phyloP scores from a whole-genome alignment of 73 alveolate genomes.

The Tetrahymena borealis region DNA sequence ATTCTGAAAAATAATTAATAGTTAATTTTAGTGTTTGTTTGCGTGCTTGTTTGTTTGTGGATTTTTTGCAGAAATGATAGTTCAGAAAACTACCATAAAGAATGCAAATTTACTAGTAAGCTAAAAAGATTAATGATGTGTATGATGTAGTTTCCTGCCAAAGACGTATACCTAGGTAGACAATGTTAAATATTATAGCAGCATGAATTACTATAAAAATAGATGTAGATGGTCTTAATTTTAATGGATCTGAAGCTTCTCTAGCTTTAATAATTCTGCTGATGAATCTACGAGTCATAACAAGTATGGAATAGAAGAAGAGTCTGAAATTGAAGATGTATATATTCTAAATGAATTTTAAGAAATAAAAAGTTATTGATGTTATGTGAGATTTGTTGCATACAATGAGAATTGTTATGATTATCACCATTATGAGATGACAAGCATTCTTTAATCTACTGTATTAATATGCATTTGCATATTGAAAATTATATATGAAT shows the following conservation, averaged over 20 bases:
- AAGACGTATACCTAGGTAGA: background rate
- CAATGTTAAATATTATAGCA: background rate
- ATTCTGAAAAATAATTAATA: too few relatives aligned
- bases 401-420: background rate
- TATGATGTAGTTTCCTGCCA: background rate
- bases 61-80: too few relatives aligned
- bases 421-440: background rate
- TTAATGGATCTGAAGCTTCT: constrained; percentile 1
- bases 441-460: background rate
- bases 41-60: too few relatives aligned
- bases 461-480: background rate
- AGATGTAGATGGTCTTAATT: background rate
- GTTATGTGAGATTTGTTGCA: background rate
- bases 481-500: background rate
- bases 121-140: background rate
- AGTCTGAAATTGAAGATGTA: background rate
- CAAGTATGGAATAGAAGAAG: background rate
- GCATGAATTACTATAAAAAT: background rate
- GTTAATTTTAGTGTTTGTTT: too few relatives aligned
- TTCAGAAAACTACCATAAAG: background rate
- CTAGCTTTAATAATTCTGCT: background rate
- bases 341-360: background rate
- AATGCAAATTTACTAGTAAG: background rate
- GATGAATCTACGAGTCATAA: background rate
- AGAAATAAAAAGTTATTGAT: background rate